Conservation (phyloP, 2,329 filamentous ascomycete genomes). For the Septoria petroselini region DNA sequence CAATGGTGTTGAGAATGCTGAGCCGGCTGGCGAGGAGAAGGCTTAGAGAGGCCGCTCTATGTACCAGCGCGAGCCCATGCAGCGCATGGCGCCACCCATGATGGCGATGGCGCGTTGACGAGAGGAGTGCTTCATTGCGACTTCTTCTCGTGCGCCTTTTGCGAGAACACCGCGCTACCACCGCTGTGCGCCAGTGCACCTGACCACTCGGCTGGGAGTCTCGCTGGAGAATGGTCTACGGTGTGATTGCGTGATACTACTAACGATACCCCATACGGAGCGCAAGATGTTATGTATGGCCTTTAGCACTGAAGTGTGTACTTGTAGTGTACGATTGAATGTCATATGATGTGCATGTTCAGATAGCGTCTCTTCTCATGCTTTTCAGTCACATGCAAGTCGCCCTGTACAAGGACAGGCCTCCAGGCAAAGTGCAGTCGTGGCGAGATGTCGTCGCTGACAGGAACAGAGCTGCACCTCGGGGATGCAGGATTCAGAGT, state of each 20-base stretch:
- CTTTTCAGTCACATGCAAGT: too few relatives aligned
- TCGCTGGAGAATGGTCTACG: slow-evolving; percentile 2
- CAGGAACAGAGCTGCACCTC: too few relatives aligned
- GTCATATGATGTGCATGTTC: slow-evolving; percentile 14
- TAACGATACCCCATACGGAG: slow-evolving; percentile 29
- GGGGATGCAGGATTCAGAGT: too few relatives aligned
- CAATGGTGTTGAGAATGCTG: slow-evolving; percentile 38
- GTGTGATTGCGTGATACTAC: slow-evolving; percentile 19
- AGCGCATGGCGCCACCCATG: slow-evolving; percentile 19
- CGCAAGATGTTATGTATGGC: slow-evolving; percentile 19
- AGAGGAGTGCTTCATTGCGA: slow-evolving; percentile 18
- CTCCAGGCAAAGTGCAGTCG: too few relatives aligned
- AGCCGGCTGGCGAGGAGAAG: slow-evolving; percentile 37
- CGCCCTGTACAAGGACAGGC: too few relatives aligned
- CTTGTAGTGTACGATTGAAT: slow-evolving; percentile 18
- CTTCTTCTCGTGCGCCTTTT: slow-evolving; percentile 13
- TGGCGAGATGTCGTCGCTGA: too few relatives aligned
- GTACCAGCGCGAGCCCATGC: slow-evolving; percentile 19
- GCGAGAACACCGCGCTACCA: slow-evolving; percentile 3
- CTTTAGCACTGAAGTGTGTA: slow-evolving; percentile 19
- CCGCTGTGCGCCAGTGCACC: not conserved
- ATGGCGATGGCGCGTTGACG: slow-evolving; percentile 21
- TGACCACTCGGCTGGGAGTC: slow-evolving; percentile 4
- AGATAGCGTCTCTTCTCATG: not conserved
- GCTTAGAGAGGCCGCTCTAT: slow-evolving; percentile 29